These are phyloP conservation scores for Knoxia roxburghii DNA, from an alignment of 257 asterid genomes.

Conservation along the genomic window DNA sequence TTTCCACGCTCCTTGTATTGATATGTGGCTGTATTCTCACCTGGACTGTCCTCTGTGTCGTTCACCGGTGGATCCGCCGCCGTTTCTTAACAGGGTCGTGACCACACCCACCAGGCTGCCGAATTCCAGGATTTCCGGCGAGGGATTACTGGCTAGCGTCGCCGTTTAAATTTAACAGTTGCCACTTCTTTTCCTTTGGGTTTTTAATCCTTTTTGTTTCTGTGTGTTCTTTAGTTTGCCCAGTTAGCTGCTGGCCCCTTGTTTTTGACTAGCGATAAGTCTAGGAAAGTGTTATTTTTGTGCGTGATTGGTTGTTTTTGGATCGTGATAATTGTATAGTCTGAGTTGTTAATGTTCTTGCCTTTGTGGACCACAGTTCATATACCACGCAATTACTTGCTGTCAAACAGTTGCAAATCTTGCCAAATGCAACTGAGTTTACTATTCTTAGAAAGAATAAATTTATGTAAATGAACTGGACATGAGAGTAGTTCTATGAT, in stretches of 20 bases:
- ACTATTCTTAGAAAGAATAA: too few relatives aligned
- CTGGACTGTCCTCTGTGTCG: conserved; percentile 74
- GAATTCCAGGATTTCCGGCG: conserved; percentile 25
- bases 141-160: conserved; percentile 21
- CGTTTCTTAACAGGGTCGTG: conserved; percentile 3
- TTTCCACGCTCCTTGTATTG: conserved; percentile 71
- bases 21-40: conserved; percentile 73
- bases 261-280: neutral
- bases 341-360: too few relatives aligned
- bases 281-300: neutral
- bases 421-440: too few relatives aligned
- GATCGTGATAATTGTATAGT: too few relatives aligned
- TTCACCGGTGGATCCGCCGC: conserved; percentile 44
- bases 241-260: neutral
- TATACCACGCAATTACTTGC: too few relatives aligned
- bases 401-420: too few relatives aligned
- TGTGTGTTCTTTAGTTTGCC: neutral
- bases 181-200: neutral
- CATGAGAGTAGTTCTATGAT: too few relatives aligned
- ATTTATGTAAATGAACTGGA: too few relatives aligned
- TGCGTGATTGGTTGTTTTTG: neutral
- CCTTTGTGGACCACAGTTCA: too few relatives aligned
- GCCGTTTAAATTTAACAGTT: conserved; percentile 25
- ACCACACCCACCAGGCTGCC: conserved; percentile 6
- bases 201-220: neutral